Base-by-base conservation (phyloP, 2,329 filamentous ascomycete genomes). In the Hysterium pulicare region DNA sequence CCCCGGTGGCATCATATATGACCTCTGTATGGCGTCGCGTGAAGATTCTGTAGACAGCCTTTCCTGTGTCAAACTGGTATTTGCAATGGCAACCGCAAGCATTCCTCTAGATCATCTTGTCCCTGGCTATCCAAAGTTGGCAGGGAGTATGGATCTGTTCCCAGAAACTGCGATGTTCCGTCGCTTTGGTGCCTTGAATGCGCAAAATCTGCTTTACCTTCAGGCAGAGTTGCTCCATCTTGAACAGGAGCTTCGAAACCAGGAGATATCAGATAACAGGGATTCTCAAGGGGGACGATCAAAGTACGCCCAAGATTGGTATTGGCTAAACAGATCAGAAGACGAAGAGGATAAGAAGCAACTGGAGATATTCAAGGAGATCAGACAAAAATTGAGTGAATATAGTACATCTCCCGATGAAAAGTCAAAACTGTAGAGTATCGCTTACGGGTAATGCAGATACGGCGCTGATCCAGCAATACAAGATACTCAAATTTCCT, bases 371-470 rank as follows among this genome's bases (percentile, higher is more conserved):
- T 36, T 55, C 3, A 20, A 42, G 21, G 37, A 41, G 24, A 47
- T 55, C 20, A 39, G 49, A n/a, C 33, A 42, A 15, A 41, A 24
- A 3, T 23, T 55, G 24, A 46, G 39, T 16, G 21, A 45, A 19
- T 55, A 55, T 31, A 55, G 51, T 55, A 42, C 10, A 40, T 40
- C n/a, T n/a, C n/a, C n/a, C n/a, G n/a, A n/a, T n/a, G n/a, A n/a
- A n/a, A n/a, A n/a, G n/a, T n/a, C n/a, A n/a, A n/a, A n/a, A n/a
- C n/a, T n/a, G n/a, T n/a, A n/a, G n/a, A n/a, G n/a, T n/a, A n/a
- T n/a, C n/a, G n/a, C n/a, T n/a, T n/a, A n/a, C n/a, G n/a, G n/a
- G n/a, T n/a, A n/a, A n/a, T 13, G 7, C 23, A 55, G 52, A 52
- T 31, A 16, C 50, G 11, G 42, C 52, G 8, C 39, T 57, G 28